A percentile compares a stretch with the other conserved stretches of the same genome.
These are phyloP conservation scores for Acrocalymma vagum DNA, from an alignment of 2,329 filamentous ascomycete genomes.

Conservation along the genomic window DNA sequence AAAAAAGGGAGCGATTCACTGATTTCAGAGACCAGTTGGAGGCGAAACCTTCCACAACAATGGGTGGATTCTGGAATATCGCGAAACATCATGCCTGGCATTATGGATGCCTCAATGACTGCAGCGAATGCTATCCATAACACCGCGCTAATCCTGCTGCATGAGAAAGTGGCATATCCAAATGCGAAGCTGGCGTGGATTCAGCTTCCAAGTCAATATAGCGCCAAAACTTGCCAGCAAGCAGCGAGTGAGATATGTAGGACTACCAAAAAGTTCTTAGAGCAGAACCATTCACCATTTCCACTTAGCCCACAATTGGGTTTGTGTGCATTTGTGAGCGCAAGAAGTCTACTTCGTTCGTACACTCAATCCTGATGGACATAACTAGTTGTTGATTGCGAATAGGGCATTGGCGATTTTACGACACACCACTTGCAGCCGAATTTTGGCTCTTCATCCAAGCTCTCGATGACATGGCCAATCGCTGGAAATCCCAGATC, in stretches of 20 bases:
- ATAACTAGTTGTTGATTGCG: neutral
- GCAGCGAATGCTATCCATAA: conserved; percentile 10
- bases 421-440: neutral
- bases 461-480: conserved; percentile 1
- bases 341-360: conserved; percentile 8
- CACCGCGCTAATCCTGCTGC: conserved; percentile 4
- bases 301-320: conserved; percentile 6
- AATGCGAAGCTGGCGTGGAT: conserved; percentile 2
- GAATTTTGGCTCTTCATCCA: conserved; percentile 2
- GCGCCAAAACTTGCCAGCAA: conserved; percentile 1
- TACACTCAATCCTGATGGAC: too few relatives aligned
- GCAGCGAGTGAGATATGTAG: conserved; percentile 5
- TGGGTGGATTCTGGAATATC: conserved; percentile 11
- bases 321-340: conserved; percentile 9
- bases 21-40: conserved; percentile 4
- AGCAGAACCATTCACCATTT: neutral
- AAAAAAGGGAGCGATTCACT: too few relatives aligned
- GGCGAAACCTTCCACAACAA: conserved; percentile 4
- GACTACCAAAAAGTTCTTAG: conserved; percentile 1
- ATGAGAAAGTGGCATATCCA: conserved; percentile 4
- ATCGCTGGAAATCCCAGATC: neutral
- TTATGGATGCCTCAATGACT: conserved; percentile 10
- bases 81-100: conserved; percentile 3
- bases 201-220: conserved; percentile 4
- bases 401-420: neutral